Conservation (phyloP, 2,329 filamentous ascomycete genomes). For the Penicillium sp. region DNA sequence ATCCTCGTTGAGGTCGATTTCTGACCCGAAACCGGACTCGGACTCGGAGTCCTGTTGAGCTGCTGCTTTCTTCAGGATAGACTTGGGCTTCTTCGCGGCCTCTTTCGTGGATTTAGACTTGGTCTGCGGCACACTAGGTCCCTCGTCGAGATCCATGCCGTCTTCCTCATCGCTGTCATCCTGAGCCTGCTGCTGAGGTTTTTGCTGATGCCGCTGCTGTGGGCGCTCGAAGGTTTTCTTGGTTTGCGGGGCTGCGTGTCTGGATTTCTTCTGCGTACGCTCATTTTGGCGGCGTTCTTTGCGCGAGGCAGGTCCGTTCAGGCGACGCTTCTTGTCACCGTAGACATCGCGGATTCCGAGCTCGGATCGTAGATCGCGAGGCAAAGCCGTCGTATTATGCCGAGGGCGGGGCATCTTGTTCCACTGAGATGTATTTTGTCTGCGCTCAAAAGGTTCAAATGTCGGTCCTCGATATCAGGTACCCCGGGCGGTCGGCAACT, state of each 20-base stretch:
- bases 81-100: slow-evolving; percentile 29
- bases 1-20: slow-evolving; percentile 6
- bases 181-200: slow-evolving; percentile 11
- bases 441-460: neutral
- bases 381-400: slow-evolving; percentile 45
- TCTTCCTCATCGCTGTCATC: slow-evolving; percentile 25
- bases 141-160: slow-evolving; percentile 18
- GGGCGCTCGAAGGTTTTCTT: slow-evolving; percentile 13
- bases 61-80: slow-evolving; percentile 38
- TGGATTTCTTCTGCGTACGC: slow-evolving; percentile 59
- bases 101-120: slow-evolving; percentile 25
- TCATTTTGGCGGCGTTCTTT: slow-evolving; percentile 69
- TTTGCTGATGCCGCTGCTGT: slow-evolving; percentile 15
- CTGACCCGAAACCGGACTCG: neutral
- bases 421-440: neutral
- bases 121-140: slow-evolving; percentile 12
- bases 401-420: slow-evolving; percentile 32
- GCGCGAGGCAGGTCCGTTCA: slow-evolving; percentile 41
- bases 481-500: slow-evolving; percentile 20
- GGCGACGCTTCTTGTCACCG: slow-evolving; percentile 32
- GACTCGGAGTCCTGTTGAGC: slow-evolving; percentile 25
- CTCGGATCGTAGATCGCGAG: slow-evolving; percentile 39
- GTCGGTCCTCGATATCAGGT: slow-evolving; percentile 1
- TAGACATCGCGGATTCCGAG: slow-evolving; percentile 40
- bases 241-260: slow-evolving; percentile 28